Evolutionary conservation across 768 basidiomycete genomes (phyloP), one percentile per base, ranked within the genome.

Genomic region (Termitomyces titanicus): DNA sequence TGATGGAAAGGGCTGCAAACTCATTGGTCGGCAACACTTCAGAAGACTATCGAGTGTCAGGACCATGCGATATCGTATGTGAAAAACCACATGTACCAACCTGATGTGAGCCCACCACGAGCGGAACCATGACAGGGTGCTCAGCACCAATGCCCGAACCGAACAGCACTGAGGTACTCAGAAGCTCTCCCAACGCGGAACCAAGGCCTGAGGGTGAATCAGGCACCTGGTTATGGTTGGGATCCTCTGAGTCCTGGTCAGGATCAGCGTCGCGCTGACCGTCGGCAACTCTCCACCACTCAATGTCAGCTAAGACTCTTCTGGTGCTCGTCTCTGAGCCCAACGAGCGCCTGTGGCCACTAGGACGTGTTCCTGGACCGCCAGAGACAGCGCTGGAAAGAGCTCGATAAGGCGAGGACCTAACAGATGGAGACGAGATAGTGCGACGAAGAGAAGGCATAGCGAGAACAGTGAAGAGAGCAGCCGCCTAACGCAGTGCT

Each of bases 401-500:
- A 54, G 74, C 69, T 29, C 74, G 79, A 68, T 91, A 92, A 3
- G 89, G 90, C 11, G 85, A 81, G 0, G 81, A 78, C 62, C 89
- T 82, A 63, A 86, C 86, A 20, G 79, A 71, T 40, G 87, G 84
- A 54, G 85, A 82, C 18, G 90, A 91, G 58, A 81, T 70, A 47
- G 86, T 82, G 64, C 89, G 87, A 73, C 89, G 89, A 63, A 92
- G 86, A 72, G 88, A 90, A 64, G 89, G 90, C 87, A 79, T 79
- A 40, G 44, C 31, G 27, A 53, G 55, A 59, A 59, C 61, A 62
- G 63, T 55, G 65, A 62, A 43, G 62, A 64, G 65, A 70, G 70
- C 76, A 74, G 69, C 79, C 73, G 78, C 76, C 76, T 77, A 71
- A 72, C 76, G 74, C 78, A 79, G 77, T 74, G 77, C 75, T 61